phyloP scores from a whole-genome alignment of 2,329 filamentous ascomycete genomes.

The Pestalotiopsis sp. region DNA sequence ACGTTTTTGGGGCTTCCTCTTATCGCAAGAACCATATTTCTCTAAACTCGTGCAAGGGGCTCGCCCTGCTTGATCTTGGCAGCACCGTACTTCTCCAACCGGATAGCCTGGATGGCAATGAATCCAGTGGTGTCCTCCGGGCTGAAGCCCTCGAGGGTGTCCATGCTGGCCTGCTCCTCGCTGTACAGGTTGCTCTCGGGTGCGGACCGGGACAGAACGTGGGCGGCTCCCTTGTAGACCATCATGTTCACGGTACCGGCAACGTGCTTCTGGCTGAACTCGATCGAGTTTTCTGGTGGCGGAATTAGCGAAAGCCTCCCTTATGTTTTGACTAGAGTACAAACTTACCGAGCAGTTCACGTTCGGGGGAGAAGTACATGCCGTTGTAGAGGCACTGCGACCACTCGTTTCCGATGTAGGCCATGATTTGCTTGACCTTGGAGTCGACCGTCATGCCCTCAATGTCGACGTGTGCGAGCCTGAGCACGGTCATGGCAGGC shows the following conservation, averaged over 20 bases:
- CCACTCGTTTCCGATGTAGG: conserved; percentile 57
- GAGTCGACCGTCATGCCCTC: conserved; percentile 61
- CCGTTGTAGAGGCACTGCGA: conserved; percentile 45
- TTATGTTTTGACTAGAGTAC: not conserved
- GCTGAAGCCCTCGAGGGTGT: conserved; percentile 46
- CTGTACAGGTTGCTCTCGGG: conserved; percentile 53
- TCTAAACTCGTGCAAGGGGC: conserved; percentile 34
- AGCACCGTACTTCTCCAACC: conserved; percentile 58
- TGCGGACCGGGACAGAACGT: conserved; percentile 48
- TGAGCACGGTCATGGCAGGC: conserved; percentile 19
- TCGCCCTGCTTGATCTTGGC: conserved; percentile 42
- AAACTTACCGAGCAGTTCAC: conserved; percentile 48
- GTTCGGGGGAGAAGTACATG: conserved; percentile 55
- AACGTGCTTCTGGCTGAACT: conserved; percentile 58
- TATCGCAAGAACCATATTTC: not conserved
- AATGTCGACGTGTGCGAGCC: conserved; percentile 50
- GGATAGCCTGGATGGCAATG: conserved; percentile 71
- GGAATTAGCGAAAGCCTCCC: not conserved
- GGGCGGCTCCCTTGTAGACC: conserved; percentile 42
- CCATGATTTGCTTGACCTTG: conserved; percentile 60
- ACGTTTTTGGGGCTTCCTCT: conserved; percentile 1
- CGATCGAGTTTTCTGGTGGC: conserved; percentile 56
- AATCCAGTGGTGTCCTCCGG: conserved; percentile 51
- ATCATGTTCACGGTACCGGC: conserved; percentile 27
- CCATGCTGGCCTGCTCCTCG: conserved; percentile 53